Evolutionary conservation across 805 yeast species (phyloP).

Genomic region (Saccharomycopsis babjevae): DNA sequence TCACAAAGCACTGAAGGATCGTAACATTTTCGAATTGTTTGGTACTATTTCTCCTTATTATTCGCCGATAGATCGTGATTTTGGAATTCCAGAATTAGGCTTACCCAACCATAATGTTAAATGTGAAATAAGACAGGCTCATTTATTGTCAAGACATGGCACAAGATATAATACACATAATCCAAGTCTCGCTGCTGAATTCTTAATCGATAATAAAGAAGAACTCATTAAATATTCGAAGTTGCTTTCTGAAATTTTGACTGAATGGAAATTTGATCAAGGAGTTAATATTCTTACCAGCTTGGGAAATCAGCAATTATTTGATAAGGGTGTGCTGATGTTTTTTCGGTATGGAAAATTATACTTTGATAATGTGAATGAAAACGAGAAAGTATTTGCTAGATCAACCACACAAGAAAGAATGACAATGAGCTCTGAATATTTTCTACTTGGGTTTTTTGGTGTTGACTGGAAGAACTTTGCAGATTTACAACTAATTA

Average conservation of each 20-base stretch:
- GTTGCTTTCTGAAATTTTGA: slow-evolving; percentile 24
- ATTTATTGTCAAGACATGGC: slow-evolving; percentile 66
- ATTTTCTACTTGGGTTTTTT: slow-evolving; percentile 40
- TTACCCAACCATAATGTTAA: slow-evolving; percentile 22
- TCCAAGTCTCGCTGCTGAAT: slow-evolving; percentile 21
- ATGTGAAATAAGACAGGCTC: slow-evolving; percentile 56
- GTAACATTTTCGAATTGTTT: slow-evolving; percentile 18
- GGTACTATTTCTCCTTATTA: slow-evolving; percentile 20
- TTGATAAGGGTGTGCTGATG: slow-evolving; percentile 19
- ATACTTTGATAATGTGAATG: background rate
- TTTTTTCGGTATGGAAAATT: slow-evolving; percentile 20
- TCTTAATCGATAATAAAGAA: slow-evolving; percentile 22
- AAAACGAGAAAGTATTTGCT: slow-evolving; percentile 14
- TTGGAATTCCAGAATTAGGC: slow-evolving; percentile 19
- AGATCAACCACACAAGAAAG: slow-evolving; percentile 36
- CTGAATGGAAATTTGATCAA: slow-evolving; percentile 29
- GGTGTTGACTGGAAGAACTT: slow-evolving; percentile 25
- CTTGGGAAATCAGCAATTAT: slow-evolving; percentile 20
- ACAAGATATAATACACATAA: slow-evolving; percentile 58
- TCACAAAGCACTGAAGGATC: slow-evolving; percentile 10
- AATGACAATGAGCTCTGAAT: slow-evolving; percentile 36
- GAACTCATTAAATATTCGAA: slow-evolving; percentile 3
- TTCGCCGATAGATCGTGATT: slow-evolving; percentile 15
- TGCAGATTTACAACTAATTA: slow-evolving; percentile 18
- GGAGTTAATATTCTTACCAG: slow-evolving; percentile 18